Base-by-base conservation (phyloP, 257 asterid species). In the Parsonsia alboflavescens region DNA sequence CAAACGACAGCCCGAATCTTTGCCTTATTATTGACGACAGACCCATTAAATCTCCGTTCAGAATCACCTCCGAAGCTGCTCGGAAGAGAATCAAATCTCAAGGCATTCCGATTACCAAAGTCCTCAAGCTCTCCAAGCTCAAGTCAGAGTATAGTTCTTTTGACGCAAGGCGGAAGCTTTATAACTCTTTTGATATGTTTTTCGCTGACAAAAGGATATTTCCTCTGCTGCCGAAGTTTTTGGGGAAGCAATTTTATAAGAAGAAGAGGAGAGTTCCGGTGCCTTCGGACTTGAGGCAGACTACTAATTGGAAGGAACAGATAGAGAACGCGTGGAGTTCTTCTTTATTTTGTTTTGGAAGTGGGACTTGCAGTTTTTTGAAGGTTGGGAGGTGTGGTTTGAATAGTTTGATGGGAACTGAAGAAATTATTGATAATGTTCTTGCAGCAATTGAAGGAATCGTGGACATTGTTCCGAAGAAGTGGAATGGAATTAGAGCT, bases 11-110 rank as follows among this genome's bases (percentile, higher is more conserved):
- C 68, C 49, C 13, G 70, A 83, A 80, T 50, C 49, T 81, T 44
- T 93, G 96, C 75, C 96, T 93, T 80, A 80, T 91, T 16, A 84
- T 93, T 41, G 95, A 85, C 28, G 98, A 93, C 83, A 86, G 82
- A 69, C 77, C 83, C 75, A 80, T 59, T 26, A 73, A 75, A 19
- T 26, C 79, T 53, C 80, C 46, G 0, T 36, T 45, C 63, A 87
- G 67, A 76, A 81, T 93, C 82, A 83, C 87, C 12, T 71, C 85
- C 21, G 89, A 88, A 78, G 76, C 82, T 22, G 90, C 90, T 24
- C 78, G 56, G 11, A 85, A 77, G 61, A 63, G 81, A 63, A 80
- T 89, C 1, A 78, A 79, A 63, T 63, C 89, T 16, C 83, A 73
- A 59, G 83, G 63, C 7, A 71, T 84, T 39, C 79, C 92, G 30